Conservation (phyloP, 1,284 basidiomycete species). For the Neotropicomus parvogracilis region DNA sequence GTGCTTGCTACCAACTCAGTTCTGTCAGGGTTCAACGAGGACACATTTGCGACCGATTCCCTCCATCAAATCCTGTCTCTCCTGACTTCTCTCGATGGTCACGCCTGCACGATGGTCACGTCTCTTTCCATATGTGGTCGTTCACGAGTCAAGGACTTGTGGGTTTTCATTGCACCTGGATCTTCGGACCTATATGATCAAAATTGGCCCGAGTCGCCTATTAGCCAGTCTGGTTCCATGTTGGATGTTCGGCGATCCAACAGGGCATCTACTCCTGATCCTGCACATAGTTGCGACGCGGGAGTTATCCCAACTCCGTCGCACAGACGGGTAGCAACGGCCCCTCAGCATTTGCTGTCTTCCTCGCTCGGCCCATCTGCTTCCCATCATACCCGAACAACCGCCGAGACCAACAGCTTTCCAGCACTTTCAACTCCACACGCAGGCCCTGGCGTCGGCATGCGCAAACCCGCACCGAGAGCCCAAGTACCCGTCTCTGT, state of each 20-base stretch:
- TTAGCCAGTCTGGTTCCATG: constrained; percentile 34
- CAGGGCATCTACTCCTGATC: constrained; percentile 34
- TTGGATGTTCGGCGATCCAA: constrained; percentile 34
- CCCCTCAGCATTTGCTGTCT: constrained; percentile 29
- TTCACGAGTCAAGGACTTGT: constrained; percentile 71
- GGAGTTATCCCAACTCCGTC: constrained; percentile 29
- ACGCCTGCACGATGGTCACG: constrained; percentile 63
- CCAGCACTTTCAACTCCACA: constrained; percentile 25
- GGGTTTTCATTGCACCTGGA: constrained; percentile 67
- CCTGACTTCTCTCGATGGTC: constrained; percentile 60
- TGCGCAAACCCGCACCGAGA: constrained; percentile 56
- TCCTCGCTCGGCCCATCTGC: constrained; percentile 18
- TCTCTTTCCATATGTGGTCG: constrained; percentile 65
- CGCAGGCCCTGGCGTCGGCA: constrained; percentile 27
- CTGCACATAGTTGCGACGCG: constrained; percentile 20
- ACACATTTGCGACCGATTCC: constrained; percentile 73
- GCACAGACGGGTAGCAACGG: constrained; percentile 33
- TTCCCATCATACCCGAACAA: constrained; percentile 20
- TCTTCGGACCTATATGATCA: constrained; percentile 33
- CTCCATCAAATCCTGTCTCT: constrained; percentile 69
- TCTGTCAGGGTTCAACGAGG: constrained; percentile 67
- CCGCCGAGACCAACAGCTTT: constrained; percentile 23
- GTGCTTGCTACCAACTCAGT: constrained; percentile 20
- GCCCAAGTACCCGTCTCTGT: constrained; percentile 63
- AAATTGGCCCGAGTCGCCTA: constrained; percentile 35